phyloP scores from a whole-genome alignment of 805 yeast genomes.

The Candida saitoana region DNA sequence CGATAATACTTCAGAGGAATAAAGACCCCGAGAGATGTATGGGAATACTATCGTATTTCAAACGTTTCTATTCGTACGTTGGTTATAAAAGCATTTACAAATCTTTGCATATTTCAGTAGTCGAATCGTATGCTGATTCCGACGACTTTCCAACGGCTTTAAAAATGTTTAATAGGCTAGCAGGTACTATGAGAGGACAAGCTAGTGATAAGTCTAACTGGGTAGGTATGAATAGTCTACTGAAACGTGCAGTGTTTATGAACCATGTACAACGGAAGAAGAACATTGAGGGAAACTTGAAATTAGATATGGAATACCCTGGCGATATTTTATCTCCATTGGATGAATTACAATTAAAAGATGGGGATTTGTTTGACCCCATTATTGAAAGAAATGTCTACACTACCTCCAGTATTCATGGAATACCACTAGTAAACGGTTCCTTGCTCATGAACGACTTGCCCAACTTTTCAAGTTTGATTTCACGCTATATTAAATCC shows the following conservation, averaged over 20 bases:
- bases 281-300: constrained; percentile 1
- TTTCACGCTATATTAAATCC: constrained; percentile 14
- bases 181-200: constrained; percentile 2
- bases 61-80: constrained; percentile 32
- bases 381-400: constrained; percentile 24
- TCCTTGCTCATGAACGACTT: constrained; percentile 24
- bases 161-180: constrained; percentile 17
- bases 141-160: constrained; percentile 22
- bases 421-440: constrained; percentile 28
- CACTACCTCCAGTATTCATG: constrained; percentile 14
- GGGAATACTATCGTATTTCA: constrained; percentile 33
- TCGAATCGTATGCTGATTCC: constrained; percentile 27
- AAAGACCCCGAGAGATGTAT: constrained; percentile 22
- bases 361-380: constrained; percentile 18
- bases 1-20: constrained; percentile 24
- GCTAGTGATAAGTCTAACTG: neutral
- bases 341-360: constrained; percentile 5
- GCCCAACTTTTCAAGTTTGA: constrained; percentile 25
- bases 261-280: constrained; percentile 1
- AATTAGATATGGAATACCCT: constrained; percentile 1
- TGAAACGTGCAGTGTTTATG: neutral
- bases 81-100: constrained; percentile 27
- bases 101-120: constrained; percentile 21
- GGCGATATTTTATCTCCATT: constrained; percentile 6
- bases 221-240: constrained; percentile 2